Evolutionary conservation across 495 filamentous ascomycete species (phyloP).

Genomic region (Xylaria bambusicola): DNA sequence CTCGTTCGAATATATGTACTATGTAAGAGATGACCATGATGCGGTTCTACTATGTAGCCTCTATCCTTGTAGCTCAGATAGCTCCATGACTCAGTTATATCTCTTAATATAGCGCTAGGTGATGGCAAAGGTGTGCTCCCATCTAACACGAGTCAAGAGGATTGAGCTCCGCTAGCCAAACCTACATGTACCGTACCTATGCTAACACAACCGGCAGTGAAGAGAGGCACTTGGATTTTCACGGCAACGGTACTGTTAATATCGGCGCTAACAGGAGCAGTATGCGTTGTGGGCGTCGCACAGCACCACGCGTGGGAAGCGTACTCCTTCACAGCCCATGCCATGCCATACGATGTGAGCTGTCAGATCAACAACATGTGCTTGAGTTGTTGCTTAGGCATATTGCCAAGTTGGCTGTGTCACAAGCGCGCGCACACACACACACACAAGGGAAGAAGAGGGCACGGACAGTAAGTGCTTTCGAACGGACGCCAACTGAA

Average conservation of each 20-base stretch:
- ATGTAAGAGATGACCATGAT: not conserved
- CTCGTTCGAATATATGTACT: not conserved
- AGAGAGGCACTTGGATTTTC: conserved; percentile 1
- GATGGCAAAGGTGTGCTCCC: not conserved
- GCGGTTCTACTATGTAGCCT: not conserved
- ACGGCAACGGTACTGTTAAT: not conserved
- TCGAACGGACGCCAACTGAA: conserved; percentile 2
- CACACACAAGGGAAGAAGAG: too few relatives aligned
- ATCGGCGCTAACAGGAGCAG: not conserved
- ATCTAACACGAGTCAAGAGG: conserved; percentile 7
- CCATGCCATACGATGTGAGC: conserved; percentile 33
- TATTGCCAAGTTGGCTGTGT: conserved; percentile 24
- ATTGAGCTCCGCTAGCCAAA: not conserved
- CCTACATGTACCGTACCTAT: conserved; percentile 7
- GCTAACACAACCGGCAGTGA: not conserved
- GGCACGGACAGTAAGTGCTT: not conserved
- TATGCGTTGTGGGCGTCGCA: conserved; percentile 9
- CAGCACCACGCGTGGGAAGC: conserved; percentile 27
- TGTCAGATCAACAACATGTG: conserved; percentile 38
- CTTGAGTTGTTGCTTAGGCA: too few relatives aligned
- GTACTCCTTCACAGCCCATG: conserved; percentile 25
- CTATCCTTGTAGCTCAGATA: conserved; percentile 10
- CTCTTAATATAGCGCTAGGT: conserved; percentile 5
- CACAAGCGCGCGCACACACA: conserved; percentile 17
- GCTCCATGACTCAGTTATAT: conserved; percentile 5